Evolutionary conservation across 805 yeast species (phyloP), one percentile per base, ranked within the genome.

Genomic region (Brettanomyces naardenensis): DNA sequence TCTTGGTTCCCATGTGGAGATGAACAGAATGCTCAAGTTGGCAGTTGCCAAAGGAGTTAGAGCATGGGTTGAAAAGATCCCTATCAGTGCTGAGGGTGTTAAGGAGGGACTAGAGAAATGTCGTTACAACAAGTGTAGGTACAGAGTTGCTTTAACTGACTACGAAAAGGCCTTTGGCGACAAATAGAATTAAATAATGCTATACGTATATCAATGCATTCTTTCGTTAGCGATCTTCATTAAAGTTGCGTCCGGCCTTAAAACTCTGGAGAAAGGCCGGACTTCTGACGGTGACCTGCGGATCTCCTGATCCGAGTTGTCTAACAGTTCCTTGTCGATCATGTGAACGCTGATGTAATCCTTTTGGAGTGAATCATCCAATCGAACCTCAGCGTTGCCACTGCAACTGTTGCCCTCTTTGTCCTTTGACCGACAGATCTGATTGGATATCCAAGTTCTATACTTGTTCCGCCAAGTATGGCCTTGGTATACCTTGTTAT

Each of bases 11-110:
- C 75, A 77, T 55, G 58, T 57, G 35, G 89, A 82, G 61, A 80
- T 81, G 48, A 54, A 66, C 33, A 81, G 78, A 46, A 71, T 84
- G 77, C 66, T 84, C 48, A 64, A 75, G 32, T 54, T 83, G 44
- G 83, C 88, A 17, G 74, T 72, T 17, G 68, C 76, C 47, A 66
- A 78, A 48, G 59, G 66, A 30, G 65, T 81, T 51, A 66, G 62
- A 40, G 77, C 85, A 18, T 78, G 83, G 80, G 68, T 73, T 37
- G 86, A 80, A 60, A 63, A 66, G 20, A 61, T 80, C 35, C 73
- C 75, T 20, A 67, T 79, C 46, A 58, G 63, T 37, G 78, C 66
- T 46, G 71, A 61, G 32, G 72, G 71, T 48, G 74, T 75, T 35
- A 64, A 68, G 27, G 62, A 68, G 47, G 84, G 77, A 3, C 67